A percentile compares a stretch with the other conserved stretches of the same genome.
These are phyloP conservation scores for Solanum tarapatanum DNA, from an alignment of 257 asterid genomes.

Conservation along the genomic window DNA sequence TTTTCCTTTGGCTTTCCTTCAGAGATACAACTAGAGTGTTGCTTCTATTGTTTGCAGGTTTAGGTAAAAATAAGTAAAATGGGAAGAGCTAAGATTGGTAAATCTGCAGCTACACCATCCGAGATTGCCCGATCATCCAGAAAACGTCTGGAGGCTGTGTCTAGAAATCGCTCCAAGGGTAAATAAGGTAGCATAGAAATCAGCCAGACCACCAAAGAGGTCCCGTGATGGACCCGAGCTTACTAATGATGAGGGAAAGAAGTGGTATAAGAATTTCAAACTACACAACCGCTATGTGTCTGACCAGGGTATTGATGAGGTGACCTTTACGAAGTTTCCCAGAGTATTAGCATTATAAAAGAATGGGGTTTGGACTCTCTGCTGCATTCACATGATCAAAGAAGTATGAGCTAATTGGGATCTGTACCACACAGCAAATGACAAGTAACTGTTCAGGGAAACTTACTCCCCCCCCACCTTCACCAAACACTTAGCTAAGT, in stretches of 20 bases:
- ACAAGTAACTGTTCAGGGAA: too few relatives aligned
- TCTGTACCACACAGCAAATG: too few relatives aligned
- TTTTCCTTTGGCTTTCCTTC: neutral
- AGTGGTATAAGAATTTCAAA: neutral
- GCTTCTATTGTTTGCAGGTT: neutral
- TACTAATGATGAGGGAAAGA: neutral
- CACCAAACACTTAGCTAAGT: too few relatives aligned
- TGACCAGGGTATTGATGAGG: too few relatives aligned
- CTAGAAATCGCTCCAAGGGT: neutral
- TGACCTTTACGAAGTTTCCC: too few relatives aligned
- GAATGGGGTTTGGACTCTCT: neutral
- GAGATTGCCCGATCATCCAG: neutral
- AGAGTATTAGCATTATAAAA: too few relatives aligned
- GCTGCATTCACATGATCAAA: neutral
- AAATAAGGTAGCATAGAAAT: neutral
- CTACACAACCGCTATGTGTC: too few relatives aligned
- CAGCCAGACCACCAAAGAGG: neutral
- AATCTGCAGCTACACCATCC: neutral
- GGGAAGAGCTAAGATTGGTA: neutral
- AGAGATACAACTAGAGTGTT: neutral
- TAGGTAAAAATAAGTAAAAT: neutral
- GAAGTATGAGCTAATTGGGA: neutral
- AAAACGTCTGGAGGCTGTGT: neutral
- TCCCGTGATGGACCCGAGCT: neutral
- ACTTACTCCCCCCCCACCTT: too few relatives aligned